A percentile compares a stretch with the other conserved stretches of the same genome.
Conservation (phyloP, 2,329 filamentous ascomycete species). For the Fonsecaea erecta region DNA sequence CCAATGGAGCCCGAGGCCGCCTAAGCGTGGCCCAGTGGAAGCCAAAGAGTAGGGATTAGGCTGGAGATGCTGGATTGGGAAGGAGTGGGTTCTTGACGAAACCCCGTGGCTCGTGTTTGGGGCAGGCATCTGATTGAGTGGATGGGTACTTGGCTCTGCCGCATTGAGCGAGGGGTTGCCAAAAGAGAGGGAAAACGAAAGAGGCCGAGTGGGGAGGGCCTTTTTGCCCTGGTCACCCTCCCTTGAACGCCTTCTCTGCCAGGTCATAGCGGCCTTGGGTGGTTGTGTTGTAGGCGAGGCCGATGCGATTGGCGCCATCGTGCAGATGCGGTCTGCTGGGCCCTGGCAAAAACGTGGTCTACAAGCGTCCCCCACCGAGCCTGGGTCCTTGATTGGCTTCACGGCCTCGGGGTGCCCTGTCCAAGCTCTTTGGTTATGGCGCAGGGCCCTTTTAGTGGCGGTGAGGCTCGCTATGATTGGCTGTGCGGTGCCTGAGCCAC, state of each 20-base stretch:
- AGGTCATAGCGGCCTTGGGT: not conserved
- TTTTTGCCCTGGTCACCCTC: not conserved
- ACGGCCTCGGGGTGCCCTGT: conserved; percentile 22
- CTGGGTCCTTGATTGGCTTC: conserved; percentile 13
- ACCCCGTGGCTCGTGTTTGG: conserved; percentile 6
- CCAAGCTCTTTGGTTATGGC: conserved; percentile 16
- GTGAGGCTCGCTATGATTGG: conserved; percentile 17
- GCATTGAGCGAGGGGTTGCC: conserved; percentile 18
- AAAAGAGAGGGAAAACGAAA: not conserved
- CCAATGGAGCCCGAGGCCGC: conserved; percentile 4
- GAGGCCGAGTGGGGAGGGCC: conserved; percentile 1
- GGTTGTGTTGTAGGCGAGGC: conserved; percentile 26
- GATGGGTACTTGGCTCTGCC: conserved; percentile 8
- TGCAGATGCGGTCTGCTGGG: conserved; percentile 32
- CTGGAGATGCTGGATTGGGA: conserved; percentile 34
- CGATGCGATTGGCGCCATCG: conserved; percentile 35
- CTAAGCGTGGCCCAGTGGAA: not conserved
- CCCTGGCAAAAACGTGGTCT: conserved; percentile 28
- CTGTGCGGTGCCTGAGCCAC: conserved; percentile 23
- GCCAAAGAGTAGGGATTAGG: conserved; percentile 21
- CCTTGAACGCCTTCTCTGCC: conserved; percentile 8
- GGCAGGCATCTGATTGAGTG: conserved; percentile 8
- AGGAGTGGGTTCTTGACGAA: conserved; percentile 9
- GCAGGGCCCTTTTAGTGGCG: conserved; percentile 13
- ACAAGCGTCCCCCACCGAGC: not conserved